These are phyloP conservation scores for Phytopythium cucurbitacearum DNA, from an alignment of 352 stramenopile species.

Conservation along the genomic window DNA sequence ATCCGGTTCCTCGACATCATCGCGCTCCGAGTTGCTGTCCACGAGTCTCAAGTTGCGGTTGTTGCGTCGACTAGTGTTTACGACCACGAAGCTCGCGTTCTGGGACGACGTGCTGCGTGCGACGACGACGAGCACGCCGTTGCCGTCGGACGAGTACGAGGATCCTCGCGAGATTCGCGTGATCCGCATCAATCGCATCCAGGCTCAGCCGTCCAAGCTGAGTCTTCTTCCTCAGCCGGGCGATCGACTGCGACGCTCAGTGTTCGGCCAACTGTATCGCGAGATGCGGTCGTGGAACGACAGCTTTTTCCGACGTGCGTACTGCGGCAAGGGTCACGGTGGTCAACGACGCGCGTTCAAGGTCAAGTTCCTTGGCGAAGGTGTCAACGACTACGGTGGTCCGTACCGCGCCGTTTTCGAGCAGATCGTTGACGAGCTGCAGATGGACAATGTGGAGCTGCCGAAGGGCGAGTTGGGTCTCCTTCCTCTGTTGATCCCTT, in stretches of 20 bases:
- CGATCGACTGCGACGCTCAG: conserved; percentile 87
- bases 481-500: conserved; percentile 86
- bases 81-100: conserved; percentile 91
- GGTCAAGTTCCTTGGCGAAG: conserved; percentile 98
- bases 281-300: conserved; percentile 95
- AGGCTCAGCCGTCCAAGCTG: conserved; percentile 84
- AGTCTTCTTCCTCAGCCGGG: conserved; percentile 84
- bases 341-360: conserved; percentile 98
- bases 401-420: conserved; percentile 98
- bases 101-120: conserved; percentile 92
- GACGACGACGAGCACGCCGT: conserved; percentile 95
- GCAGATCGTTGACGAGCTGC: conserved; percentile 94
- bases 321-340: conserved; percentile 96
- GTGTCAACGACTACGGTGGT: conserved; percentile 98
- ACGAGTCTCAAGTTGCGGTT: conserved; percentile 72
- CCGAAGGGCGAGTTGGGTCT: conserved; percentile 84
- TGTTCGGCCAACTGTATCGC: conserved; percentile 97
- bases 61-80: conserved; percentile 83
- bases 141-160: conserved; percentile 99
- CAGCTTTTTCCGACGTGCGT: conserved; percentile 93
- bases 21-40: conserved; percentile 51
- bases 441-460: conserved; percentile 88
- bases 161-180: conserved; percentile 96
- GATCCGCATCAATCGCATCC: conserved; percentile 97
- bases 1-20: conserved; percentile 8